These are phyloP conservation scores for Pyricularia sp. DNA, from an alignment of 2,329 filamentous ascomycete species.

Conservation along the genomic window DNA sequence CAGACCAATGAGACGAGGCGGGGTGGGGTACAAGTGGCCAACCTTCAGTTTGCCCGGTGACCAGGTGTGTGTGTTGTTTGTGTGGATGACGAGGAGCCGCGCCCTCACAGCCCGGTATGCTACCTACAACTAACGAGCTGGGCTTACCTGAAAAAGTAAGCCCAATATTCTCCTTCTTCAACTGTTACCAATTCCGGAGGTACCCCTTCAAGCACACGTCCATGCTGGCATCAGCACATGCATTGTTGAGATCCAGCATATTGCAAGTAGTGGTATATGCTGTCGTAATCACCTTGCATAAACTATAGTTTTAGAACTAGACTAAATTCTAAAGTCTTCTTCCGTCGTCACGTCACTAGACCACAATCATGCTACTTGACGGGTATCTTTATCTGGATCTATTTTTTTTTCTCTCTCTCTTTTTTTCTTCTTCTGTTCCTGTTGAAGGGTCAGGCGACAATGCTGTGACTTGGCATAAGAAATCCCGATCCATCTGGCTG, in stretches of 20 bases:
- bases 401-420: not conserved
- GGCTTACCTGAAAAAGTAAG: too few relatives aligned
- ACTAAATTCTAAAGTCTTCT: not conserved
- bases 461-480: not conserved
- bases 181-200: too few relatives aligned
- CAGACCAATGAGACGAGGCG: not conserved
- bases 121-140: not conserved
- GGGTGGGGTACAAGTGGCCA: not conserved
- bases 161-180: too few relatives aligned
- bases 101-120: not conserved
- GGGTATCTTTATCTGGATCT: not conserved
- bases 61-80: not conserved
- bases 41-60: not conserved
- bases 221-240: not conserved
- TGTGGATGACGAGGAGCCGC: not conserved
- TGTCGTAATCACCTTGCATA: not conserved
- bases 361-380: not conserved
- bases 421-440: not conserved
- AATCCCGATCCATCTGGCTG: not conserved
- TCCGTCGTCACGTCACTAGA: not conserved
- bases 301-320: not conserved
- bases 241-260: not conserved
- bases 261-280: not conserved
- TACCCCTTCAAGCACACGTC: not conserved
- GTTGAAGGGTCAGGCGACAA: not conserved